These are phyloP conservation scores for Aspergillus sp. DNA, from an alignment of 2,329 filamentous ascomycete genomes.

Conservation along the genomic window DNA sequence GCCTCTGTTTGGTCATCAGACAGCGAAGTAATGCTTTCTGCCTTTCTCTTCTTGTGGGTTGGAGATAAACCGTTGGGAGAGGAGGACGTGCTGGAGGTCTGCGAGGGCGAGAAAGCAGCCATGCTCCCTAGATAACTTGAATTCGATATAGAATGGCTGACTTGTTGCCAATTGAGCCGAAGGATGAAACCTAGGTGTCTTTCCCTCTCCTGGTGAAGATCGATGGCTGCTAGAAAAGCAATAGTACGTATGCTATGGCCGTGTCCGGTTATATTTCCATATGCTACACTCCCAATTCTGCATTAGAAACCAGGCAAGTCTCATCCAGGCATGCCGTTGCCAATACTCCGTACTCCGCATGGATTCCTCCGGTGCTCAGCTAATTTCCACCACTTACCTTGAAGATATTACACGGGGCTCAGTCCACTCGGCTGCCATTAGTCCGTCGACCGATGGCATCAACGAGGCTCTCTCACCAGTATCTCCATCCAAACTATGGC, in stretches of 20 bases:
- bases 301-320: not conserved
- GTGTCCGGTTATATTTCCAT: not conserved
- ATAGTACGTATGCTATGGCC: not conserved
- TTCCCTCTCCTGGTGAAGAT: no score
- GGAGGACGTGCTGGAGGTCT: slow-evolving; percentile 2
- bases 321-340: not conserved
- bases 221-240: not conserved
- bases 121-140: not conserved
- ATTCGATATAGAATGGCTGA: not conserved
- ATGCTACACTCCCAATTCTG: not conserved
- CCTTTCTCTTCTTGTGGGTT: not conserved
- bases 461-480: no score
- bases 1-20: not conserved
- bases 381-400: not conserved
- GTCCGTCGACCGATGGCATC: not conserved
- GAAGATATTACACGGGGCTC: not conserved
- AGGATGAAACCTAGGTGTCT: no score
- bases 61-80: not conserved
- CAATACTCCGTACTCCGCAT: not conserved
- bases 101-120: not conserved
- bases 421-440: not conserved
- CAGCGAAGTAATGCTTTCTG: slow-evolving; percentile 6
- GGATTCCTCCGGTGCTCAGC: not conserved
- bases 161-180: not conserved
- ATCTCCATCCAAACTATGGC: no score